A percentile compares a stretch with the other conserved stretches of the same genome.
Evolutionary conservation across 2,329 filamentous ascomycete species (phyloP).

Genomic region (Cladosporium oxysporum): DNA sequence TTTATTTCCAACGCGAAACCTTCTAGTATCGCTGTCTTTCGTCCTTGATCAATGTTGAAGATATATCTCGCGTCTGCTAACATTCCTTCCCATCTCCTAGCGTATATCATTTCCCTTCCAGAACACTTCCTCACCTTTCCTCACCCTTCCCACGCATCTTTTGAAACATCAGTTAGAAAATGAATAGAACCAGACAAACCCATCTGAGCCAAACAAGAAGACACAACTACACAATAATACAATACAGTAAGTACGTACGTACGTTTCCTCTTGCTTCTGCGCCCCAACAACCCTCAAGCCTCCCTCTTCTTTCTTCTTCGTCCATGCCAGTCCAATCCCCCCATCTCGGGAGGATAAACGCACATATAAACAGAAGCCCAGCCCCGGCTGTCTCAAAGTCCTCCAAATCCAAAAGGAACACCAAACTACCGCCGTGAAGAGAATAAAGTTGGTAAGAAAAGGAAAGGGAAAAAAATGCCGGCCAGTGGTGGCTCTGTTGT

Average conservation of each 20-base stretch:
- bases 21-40: not conserved
- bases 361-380: not conserved
- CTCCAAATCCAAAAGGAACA: not conserved
- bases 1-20: not conserved
- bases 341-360: not conserved
- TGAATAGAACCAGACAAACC: not conserved
- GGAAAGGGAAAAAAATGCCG: not conserved
- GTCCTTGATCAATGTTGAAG: not conserved
- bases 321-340: not conserved
- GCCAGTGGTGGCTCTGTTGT: not conserved
- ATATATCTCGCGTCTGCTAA: not conserved
- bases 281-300: too few species aligned
- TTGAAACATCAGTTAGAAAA: not conserved
- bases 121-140: not conserved
- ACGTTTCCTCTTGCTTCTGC: not conserved
- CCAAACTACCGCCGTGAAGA: not conserved
- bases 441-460: not conserved
- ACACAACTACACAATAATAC: constrained; percentile 9
- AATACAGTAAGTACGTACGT: constrained; percentile 3
- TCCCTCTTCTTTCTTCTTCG: not conserved
- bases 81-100: not conserved
- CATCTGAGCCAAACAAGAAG: not conserved
- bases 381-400: not conserved
- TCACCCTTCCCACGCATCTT: too few species aligned
- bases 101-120: not conserved